phyloP scores from a whole-genome alignment of 352 stramenopile genomes.

The Discostella stelligera region DNA sequence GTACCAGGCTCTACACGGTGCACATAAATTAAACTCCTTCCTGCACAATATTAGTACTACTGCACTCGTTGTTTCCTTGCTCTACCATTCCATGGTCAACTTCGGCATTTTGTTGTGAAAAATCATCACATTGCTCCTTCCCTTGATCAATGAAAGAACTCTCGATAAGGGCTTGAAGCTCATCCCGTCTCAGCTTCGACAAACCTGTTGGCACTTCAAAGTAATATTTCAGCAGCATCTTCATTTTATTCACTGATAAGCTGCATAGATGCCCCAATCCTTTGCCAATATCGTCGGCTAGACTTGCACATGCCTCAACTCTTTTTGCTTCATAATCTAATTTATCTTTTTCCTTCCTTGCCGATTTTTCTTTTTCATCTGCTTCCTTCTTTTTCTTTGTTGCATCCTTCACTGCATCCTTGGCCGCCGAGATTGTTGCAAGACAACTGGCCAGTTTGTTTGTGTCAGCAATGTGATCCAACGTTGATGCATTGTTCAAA shows the following conservation, averaged over 20 bases:
- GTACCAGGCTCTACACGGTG: slow-evolving; percentile 5
- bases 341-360: slow-evolving; percentile 12
- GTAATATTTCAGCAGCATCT: slow-evolving; percentile 8
- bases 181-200: not conserved
- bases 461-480: slow-evolving; percentile 7
- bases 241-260: not conserved
- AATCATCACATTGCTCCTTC: not conserved
- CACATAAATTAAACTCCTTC: not conserved
- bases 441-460: slow-evolving; percentile 12
- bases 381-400: slow-evolving; percentile 9
- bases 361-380: slow-evolving; percentile 3
- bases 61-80: not conserved
- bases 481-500: slow-evolving; percentile 15
- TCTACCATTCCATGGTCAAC: not conserved
- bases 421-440: slow-evolving; percentile 3
- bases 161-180: not conserved
- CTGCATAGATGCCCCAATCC: not conserved
- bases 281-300: not conserved
- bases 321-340: slow-evolving; percentile 4
- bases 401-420: slow-evolving; percentile 8
- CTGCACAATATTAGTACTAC: not conserved
- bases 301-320: not conserved
- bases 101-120: not conserved
- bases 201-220: not conserved
- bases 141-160: not conserved